A percentile compares a stretch with the other conserved stretches of the same genome.
These are phyloP conservation scores for Cyclotella cryptica DNA, from an alignment of 108 stramenopile genomes.

Conservation along the genomic window DNA sequence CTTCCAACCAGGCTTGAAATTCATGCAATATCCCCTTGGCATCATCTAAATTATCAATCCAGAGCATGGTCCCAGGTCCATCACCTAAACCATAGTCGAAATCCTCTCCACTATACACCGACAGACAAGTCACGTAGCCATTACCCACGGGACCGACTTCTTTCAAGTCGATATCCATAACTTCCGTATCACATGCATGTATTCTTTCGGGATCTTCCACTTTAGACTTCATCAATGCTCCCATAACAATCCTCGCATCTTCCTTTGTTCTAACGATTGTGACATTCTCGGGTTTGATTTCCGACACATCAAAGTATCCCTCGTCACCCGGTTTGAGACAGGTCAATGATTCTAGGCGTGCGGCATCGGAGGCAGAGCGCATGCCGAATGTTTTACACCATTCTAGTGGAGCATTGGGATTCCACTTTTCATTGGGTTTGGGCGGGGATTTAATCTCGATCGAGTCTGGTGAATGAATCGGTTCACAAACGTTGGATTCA, in stretches of 20 bases:
- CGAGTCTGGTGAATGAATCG: neutral
- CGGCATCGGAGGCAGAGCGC: constrained; percentile 55
- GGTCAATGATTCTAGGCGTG: constrained; percentile 42
- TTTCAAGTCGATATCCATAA: constrained; percentile 93
- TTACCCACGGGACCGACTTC: constrained; percentile 93
- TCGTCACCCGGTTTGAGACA: constrained; percentile 71
- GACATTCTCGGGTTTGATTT: constrained; percentile 36
- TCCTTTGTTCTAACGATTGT: constrained; percentile 79
- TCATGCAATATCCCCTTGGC: constrained; percentile 84
- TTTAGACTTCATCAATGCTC: constrained; percentile 48
- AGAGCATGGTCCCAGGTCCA: constrained; percentile 79
- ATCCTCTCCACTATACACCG: constrained; percentile 90
- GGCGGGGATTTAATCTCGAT: constrained; percentile 23
- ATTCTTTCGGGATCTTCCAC: constrained; percentile 48
- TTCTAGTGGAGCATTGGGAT: constrained; percentile 59
- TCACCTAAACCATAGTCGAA: constrained; percentile 92
- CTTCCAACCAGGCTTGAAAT: constrained; percentile 90
- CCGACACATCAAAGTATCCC: constrained; percentile 67
- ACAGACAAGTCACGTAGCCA: constrained; percentile 95
- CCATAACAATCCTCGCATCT: constrained; percentile 72
- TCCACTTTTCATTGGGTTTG: constrained; percentile 65
- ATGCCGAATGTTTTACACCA: constrained; percentile 79
- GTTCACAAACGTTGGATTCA: neutral
- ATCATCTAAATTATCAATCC: constrained; percentile 95
- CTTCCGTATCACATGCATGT: constrained; percentile 98